A percentile compares a stretch with the other conserved stretches of the same genome.
Conservation (phyloP, 106 monocot genomes). For the Alisma plantagoaquatica region DNA sequence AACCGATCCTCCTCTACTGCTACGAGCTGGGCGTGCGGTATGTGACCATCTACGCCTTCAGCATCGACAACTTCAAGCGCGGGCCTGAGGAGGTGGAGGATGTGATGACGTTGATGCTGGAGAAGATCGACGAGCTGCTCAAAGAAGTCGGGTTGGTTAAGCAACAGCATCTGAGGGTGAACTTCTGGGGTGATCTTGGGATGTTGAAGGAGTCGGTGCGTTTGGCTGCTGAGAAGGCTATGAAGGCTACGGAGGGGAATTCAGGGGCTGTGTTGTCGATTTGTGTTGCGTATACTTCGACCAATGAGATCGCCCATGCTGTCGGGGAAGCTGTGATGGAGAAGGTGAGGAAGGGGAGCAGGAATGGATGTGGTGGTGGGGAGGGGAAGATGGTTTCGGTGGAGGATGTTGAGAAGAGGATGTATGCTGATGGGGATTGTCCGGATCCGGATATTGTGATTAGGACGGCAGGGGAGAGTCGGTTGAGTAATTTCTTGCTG, state of each 20-base stretch:
- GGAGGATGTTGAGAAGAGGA: constrained; percentile 12
- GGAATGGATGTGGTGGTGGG: not conserved
- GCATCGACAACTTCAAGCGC: constrained; percentile 22
- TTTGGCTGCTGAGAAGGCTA: constrained; percentile 22
- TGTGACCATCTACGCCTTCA: constrained; percentile 30
- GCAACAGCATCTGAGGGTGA: constrained; percentile 12
- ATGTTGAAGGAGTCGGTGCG: constrained; percentile 16
- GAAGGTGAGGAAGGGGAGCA: not conserved
- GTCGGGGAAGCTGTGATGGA: constrained; percentile 8
- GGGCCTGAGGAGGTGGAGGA: constrained; percentile 22
- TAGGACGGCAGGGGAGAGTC: constrained; percentile 20
- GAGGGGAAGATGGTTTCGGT: not conserved
- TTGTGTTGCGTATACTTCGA: constrained; percentile 24
- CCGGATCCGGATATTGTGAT: constrained; percentile 22
- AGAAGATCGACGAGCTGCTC: constrained; percentile 13
- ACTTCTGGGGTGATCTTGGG: constrained; percentile 19
- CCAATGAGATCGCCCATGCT: constrained; percentile 21
- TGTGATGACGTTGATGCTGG: constrained; percentile 20
- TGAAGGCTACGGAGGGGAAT: constrained; percentile 14
- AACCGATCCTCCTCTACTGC: constrained; percentile 18
- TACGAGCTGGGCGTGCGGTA: constrained; percentile 23
- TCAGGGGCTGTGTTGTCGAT: constrained; percentile 15
- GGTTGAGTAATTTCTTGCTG: constrained; percentile 26
- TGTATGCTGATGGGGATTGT: constrained; percentile 14
- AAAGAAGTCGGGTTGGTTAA: constrained; percentile 10